Evolutionary conservation across 1,139 yeast genomes (phyloP).

Genomic region (Protomyces arabidopsidicola): DNA sequence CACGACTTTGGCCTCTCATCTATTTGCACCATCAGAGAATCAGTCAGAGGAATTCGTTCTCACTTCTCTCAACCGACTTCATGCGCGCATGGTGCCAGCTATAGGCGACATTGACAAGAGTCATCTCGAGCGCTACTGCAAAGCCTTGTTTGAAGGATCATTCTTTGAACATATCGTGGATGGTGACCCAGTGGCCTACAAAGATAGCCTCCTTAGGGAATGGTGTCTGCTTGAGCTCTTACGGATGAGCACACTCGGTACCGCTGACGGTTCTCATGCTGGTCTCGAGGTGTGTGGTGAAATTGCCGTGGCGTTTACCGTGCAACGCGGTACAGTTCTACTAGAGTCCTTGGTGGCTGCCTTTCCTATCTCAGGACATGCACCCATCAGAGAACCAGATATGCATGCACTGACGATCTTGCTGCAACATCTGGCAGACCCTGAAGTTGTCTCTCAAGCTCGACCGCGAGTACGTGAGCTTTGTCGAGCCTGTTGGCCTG

Average conservation of each 20-base stretch:
- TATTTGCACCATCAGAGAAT: not conserved
- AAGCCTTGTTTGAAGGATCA: conserved; percentile 10
- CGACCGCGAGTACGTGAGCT: not conserved
- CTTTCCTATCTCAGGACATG: not conserved
- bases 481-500: not conserved
- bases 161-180: conserved; percentile 2
- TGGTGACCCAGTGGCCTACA: not conserved
- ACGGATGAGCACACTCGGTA: conserved; percentile 4
- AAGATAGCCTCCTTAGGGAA: conserved; percentile 9
- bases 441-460: not conserved
- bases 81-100: conserved; percentile 1
- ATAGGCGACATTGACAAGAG: not conserved
- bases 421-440: not conserved
- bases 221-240: conserved; percentile 23
- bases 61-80: conserved; percentile 7
- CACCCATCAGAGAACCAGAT: not conserved
- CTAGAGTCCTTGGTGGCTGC: not conserved
- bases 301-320: not conserved
- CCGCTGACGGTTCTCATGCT: not conserved
- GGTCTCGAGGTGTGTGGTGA: not conserved
- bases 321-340: conserved; percentile 2
- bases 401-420: not conserved
- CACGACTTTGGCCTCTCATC: not conserved
- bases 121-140: not conserved
- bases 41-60: conserved; percentile 22